Evolutionary conservation across 2,329 filamentous ascomycete genomes (phyloP).

Genomic region (Capronia epimyces): DNA sequence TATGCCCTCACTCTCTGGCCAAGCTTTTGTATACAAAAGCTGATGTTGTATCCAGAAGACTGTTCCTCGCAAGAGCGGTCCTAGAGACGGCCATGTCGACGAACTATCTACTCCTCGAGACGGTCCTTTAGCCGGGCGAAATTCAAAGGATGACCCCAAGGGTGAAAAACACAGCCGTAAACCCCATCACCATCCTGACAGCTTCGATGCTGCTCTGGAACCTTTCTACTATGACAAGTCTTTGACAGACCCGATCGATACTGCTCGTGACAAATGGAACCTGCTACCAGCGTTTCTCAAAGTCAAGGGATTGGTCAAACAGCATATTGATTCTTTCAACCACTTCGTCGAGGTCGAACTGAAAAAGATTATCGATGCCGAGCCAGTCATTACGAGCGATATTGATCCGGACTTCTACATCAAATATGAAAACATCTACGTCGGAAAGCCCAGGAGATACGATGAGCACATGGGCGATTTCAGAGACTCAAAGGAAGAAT

Average conservation of each 20-base stretch:
- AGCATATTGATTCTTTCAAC: conserved; percentile 98
- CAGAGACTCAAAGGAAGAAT: conserved; percentile 39
- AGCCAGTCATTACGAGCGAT: conserved; percentile 82
- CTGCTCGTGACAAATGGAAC: conserved; percentile 86
- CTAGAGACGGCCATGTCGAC: conserved; percentile 4
- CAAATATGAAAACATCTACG: conserved; percentile 78
- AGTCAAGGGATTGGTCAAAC: conserved; percentile 93
- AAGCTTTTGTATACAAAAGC: not conserved
- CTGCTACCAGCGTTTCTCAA: conserved; percentile 94
- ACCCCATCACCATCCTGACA: conserved; percentile 31
- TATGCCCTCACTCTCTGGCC: not conserved
- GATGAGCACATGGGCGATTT: conserved; percentile 63
- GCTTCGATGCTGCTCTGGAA: conserved; percentile 60
- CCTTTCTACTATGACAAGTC: conserved; percentile 66
- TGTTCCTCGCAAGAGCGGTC: conserved; percentile 11
- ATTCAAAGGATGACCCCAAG: conserved; percentile 11
- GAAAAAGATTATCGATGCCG: conserved; percentile 92
- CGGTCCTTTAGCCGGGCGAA: conserved; percentile 2
- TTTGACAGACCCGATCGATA: conserved; percentile 64
- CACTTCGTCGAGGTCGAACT: conserved; percentile 96
- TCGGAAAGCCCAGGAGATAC: conserved; percentile 72
- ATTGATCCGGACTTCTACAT: conserved; percentile 90
- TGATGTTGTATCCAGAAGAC: conserved; percentile 1
- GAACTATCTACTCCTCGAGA: conserved; percentile 1
- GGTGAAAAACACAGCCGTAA: conserved; percentile 16